phyloP scores from a whole-genome alignment of 2,329 filamentous ascomycete genomes.

The Calonectria naviculata region DNA sequence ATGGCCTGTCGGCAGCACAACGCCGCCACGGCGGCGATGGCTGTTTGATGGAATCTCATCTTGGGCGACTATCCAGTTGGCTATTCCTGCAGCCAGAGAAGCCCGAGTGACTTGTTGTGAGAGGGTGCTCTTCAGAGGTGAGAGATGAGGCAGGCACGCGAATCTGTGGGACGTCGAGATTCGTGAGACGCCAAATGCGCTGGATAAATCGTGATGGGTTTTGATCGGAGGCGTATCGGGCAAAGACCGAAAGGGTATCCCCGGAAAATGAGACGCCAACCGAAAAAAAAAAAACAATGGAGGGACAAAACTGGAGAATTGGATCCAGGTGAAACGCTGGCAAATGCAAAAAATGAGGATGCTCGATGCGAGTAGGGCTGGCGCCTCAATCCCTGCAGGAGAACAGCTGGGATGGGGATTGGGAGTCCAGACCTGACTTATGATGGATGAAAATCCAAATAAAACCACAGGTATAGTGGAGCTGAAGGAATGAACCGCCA shows the following conservation, averaged over 20 bases:
- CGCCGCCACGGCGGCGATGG: slow-evolving; percentile 35
- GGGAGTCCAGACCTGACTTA: slow-evolving; percentile 24
- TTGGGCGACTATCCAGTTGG: not conserved
- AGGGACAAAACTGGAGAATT: slow-evolving; percentile 6
- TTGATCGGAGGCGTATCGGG: not conserved
- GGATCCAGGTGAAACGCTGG: slow-evolving; percentile 25
- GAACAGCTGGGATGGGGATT: slow-evolving; percentile 25
- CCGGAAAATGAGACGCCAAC: not conserved
- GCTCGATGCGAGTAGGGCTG: not conserved
- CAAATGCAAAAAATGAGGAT: not conserved
- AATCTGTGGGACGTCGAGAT: not conserved
- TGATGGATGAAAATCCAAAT: slow-evolving; percentile 13
- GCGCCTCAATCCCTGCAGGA: slow-evolving; percentile 31
- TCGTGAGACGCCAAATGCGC: not conserved
- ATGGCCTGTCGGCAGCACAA: slow-evolving; percentile 35
- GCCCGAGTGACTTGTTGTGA: not conserved
- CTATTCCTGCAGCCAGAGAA: not conserved
- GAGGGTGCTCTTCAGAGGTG: not conserved
- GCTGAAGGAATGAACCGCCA: slow-evolving; percentile 6
- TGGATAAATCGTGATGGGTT: not conserved
- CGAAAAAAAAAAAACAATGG: slow-evolving; percentile 1
- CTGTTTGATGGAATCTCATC: slow-evolving; percentile 39
- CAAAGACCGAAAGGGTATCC: not conserved
- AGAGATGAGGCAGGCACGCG: not conserved
- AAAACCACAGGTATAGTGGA: slow-evolving; percentile 3